phyloP scores from a whole-genome alignment of 2,329 filamentous ascomycete genomes.

The Stemphylium beticola region DNA sequence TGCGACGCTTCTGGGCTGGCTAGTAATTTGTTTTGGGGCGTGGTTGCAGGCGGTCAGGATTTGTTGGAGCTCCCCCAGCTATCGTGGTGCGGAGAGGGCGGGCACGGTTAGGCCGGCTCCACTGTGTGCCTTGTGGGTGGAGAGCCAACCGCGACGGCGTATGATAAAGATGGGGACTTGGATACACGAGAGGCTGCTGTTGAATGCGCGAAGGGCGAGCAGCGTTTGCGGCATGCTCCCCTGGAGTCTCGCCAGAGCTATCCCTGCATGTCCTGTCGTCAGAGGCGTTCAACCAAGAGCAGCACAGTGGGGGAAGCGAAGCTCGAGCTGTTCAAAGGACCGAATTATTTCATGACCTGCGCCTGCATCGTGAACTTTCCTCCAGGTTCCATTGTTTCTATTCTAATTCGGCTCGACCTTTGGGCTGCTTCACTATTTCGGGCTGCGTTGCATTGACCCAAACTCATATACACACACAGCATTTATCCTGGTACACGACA shows the following conservation, averaged over 20 bases:
- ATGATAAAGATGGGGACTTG: slow-evolving; percentile 29
- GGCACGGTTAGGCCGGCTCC: slow-evolving; percentile 9
- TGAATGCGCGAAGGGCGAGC: slow-evolving; percentile 12
- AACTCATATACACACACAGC: slow-evolving; percentile 1
- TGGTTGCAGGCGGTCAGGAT: slow-evolving; percentile 14
- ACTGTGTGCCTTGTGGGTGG: slow-evolving; percentile 27
- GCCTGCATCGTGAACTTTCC: slow-evolving; percentile 15
- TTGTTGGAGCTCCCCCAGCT: slow-evolving; percentile 9
- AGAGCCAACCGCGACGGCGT: slow-evolving; percentile 22
- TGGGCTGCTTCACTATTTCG: slow-evolving; percentile 18
- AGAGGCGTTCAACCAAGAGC: slow-evolving; percentile 24
- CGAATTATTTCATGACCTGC: slow-evolving; percentile 12
- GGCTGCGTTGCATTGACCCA: slow-evolving; percentile 1
- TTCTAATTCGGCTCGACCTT: not conserved
- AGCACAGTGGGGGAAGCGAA: slow-evolving; percentile 21
- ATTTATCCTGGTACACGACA: not conserved
- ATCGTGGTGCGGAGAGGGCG: slow-evolving; percentile 9
- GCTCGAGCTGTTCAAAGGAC: slow-evolving; percentile 22
- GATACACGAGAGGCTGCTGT: slow-evolving; percentile 11
- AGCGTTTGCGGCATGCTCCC: slow-evolving; percentile 9
- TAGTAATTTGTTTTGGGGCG: slow-evolving; percentile 1
- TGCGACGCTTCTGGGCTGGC: not conserved
- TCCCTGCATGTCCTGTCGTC: slow-evolving; percentile 35
- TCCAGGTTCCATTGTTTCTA: slow-evolving; percentile 7
- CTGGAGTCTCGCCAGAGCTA: slow-evolving; percentile 26